Conservation (phyloP, 352 stramenopile genomes). For the Globisporangium orthogonon region DNA sequence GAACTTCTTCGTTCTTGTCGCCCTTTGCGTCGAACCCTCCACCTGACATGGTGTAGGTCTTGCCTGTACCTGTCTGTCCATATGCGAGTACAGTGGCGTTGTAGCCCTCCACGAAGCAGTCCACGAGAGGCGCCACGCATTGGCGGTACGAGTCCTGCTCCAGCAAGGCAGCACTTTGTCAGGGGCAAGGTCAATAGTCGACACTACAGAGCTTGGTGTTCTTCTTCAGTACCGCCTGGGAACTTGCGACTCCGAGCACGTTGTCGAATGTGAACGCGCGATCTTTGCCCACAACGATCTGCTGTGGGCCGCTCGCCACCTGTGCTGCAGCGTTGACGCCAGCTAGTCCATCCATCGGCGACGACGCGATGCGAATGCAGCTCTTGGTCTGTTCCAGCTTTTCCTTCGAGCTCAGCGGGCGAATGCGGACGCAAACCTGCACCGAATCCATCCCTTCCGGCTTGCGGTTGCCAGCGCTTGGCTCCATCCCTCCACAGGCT, state of each 20-base stretch:
- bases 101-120: constrained; percentile 79
- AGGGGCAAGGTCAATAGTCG: neutral
- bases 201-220: neutral
- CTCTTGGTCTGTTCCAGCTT: constrained; percentile 66
- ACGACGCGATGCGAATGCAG: constrained; percentile 57
- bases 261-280: constrained; percentile 88
- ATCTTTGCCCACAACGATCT: constrained; percentile 81
- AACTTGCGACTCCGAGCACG: constrained; percentile 67
- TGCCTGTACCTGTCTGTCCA: constrained; percentile 87
- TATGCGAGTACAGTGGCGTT: constrained; percentile 84
- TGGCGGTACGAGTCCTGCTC: constrained; percentile 56
- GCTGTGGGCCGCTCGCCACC: constrained; percentile 24
- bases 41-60: constrained; percentile 94
- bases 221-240: constrained; percentile 37
- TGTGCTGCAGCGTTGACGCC: constrained; percentile 10
- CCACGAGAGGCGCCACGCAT: constrained; percentile 62
- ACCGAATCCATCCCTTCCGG: constrained; percentile 50
- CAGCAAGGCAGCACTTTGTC: neutral
- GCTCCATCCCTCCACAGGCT: neutral
- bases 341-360: constrained; percentile 32
- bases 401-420: constrained; percentile 58
- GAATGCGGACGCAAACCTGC: constrained; percentile 72
- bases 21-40: constrained; percentile 43
- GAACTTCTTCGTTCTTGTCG: constrained; percentile 46
- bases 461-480: constrained; percentile 14